Base-by-base conservation (phyloP, 2,329 filamentous ascomycete species). In the Aureobasidium sp. region DNA sequence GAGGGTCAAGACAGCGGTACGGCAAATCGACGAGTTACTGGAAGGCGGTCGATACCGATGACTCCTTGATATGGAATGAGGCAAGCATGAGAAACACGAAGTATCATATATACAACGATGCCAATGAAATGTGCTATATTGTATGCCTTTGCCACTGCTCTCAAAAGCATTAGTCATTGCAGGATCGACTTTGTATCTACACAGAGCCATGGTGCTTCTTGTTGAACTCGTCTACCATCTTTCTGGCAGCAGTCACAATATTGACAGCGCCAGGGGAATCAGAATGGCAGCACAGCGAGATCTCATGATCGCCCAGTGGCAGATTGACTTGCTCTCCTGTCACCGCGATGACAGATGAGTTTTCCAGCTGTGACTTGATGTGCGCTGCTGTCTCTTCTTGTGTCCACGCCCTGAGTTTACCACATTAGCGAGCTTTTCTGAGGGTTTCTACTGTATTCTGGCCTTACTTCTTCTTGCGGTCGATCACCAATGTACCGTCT, bases 1-100 rank as follows among this genome's bases (percentile, higher is more conserved):
- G 77, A 79, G 91, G 65, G 90, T 90, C 1, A 96, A 92, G 77
- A 87, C 85, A 47, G 91, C 90, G 0, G 75, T 88, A 14, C 87
- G 87, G 77, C 86, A 92, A 74, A 83, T 94, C 53, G 71, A 72
- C 36, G 75, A 85, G 27, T 59, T 70, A 27, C 36, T 66, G 36
- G 65, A 65, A 34, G 64, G 64, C n/a, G 63, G 48, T 39, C 58
- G 63, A 44, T 55, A 62, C 27, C 51, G 60, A 48, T 62, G 48
- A 61, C 47, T 57, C n/a, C 53, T 57, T 57, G 53, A 57, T n/a
- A 17, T 57, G 39, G 20, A n/a, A 39, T 57, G 39, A 57, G 39
- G n/a, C 15, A 44, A 20, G 29, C 39, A 34, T 17, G 41, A 42
- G 37, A 57, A 56, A 27, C 29, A 44, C 37, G 39, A 57, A 51